Conservation (phyloP, 306 rosid genomes). For the Alnus glutinosa region DNA sequence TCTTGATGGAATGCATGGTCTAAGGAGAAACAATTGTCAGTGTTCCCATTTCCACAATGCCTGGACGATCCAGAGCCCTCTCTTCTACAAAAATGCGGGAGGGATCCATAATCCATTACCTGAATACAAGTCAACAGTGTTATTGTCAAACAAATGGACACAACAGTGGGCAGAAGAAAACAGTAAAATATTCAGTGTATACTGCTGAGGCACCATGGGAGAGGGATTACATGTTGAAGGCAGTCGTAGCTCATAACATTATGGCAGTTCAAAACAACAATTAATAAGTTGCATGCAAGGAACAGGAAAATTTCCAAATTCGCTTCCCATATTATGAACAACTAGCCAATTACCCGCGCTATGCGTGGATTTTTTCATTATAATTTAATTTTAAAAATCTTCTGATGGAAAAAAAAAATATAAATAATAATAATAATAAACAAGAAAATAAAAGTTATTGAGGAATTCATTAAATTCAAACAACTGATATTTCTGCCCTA, state of each 20-base stretch:
- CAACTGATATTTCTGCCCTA: no score
- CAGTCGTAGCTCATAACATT: no score
- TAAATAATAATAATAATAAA: no score
- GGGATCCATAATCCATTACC: constrained; percentile 85
- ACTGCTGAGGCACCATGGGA: no score
- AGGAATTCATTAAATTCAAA: no score
- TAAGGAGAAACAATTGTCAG: constrained; percentile 68
- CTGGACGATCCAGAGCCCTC: constrained; percentile 74
- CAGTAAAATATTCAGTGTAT: not conserved
- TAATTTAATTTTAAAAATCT: no score
- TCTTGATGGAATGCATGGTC: constrained; percentile 78
- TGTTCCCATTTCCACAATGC: constrained; percentile 33
- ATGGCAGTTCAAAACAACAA: not conserved
- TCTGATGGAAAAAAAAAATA: no score
- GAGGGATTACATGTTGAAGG: no score
- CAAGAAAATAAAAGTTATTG: no score
- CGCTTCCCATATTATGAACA: no score
- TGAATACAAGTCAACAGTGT: constrained; percentile 33
- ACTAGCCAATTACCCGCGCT: no score
- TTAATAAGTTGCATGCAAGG: not conserved
- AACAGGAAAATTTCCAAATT: not conserved
- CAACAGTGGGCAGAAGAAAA: not conserved
- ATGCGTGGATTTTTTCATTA: no score
- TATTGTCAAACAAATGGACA: constrained; percentile 1
- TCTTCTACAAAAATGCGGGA: constrained; percentile 85